These are phyloP conservation scores for Bonia amplexicaulis DNA, from an alignment of 176 grass and related monocot species.

Conservation along the genomic window DNA sequence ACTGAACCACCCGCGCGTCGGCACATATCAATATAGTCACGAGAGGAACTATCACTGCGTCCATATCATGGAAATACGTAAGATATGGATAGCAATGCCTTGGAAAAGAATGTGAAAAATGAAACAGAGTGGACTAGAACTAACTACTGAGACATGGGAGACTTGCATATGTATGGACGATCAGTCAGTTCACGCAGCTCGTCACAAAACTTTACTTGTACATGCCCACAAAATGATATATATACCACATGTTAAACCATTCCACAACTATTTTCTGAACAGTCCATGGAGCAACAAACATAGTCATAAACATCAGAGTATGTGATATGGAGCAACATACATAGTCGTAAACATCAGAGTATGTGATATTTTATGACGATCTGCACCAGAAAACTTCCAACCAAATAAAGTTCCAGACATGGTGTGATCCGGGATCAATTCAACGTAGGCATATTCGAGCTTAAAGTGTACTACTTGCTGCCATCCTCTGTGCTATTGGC, in stretches of 20 bases:
- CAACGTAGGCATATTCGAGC: background rate
- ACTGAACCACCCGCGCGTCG: too few relatives aligned
- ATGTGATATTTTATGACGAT: too few relatives aligned
- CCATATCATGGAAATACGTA: too few relatives aligned
- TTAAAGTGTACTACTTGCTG: background rate
- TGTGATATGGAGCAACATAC: background rate
- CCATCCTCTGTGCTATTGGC: conserved; percentile 39
- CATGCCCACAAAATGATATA: background rate
- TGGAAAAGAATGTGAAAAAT: too few relatives aligned
- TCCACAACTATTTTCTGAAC: background rate
- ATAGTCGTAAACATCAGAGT: too few relatives aligned
- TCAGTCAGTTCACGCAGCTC: too few relatives aligned
- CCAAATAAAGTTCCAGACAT: background rate
- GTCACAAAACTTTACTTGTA: background rate
- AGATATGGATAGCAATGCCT: too few relatives aligned
- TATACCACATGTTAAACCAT: background rate
- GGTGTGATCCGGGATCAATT: background rate
- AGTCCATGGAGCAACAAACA: background rate
- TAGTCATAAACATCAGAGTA: background rate
- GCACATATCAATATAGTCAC: too few relatives aligned
- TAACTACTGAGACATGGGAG: too few relatives aligned
- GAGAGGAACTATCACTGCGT: too few relatives aligned
- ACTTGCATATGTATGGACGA: background rate
- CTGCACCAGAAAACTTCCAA: background rate
- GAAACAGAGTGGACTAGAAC: too few relatives aligned